A percentile compares a stretch with the other conserved stretches of the same genome.
phyloP scores from a whole-genome alignment of 768 basidiomycete species.

The Russula vinacea region DNA sequence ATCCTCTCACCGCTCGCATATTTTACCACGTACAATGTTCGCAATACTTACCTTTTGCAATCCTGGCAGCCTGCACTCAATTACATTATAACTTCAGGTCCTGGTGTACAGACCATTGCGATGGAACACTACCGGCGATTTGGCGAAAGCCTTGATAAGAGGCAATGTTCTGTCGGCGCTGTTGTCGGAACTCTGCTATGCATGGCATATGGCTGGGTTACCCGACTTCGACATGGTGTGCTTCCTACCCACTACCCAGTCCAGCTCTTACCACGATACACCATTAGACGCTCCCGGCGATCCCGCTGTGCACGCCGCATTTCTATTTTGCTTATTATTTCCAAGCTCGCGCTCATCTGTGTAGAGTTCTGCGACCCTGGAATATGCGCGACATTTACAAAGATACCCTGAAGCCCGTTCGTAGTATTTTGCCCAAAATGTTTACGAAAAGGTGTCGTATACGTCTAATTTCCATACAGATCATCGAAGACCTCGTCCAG shows the following conservation, averaged over 20 bases:
- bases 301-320: not conserved
- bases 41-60: not conserved
- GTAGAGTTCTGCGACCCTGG: conserved; percentile 10
- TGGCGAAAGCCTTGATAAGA: not conserved
- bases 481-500: conserved; percentile 2
- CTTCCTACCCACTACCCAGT: not conserved
- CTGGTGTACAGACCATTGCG: not conserved
- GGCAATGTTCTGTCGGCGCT: not conserved
- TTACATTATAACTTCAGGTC: not conserved
- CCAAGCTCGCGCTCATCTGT: not conserved
- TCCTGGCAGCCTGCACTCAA: not conserved
- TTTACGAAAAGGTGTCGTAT: not conserved
- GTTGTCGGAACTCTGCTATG: conserved; percentile 1
- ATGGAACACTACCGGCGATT: not conserved
- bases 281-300: not conserved
- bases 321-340: conserved; percentile 3
- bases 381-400: not conserved
- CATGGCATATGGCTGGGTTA: conserved; percentile 11
- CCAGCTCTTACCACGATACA: not conserved
- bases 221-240: conserved; percentile 16
- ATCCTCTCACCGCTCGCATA: not conserved
- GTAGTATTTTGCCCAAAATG: not conserved
- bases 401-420: conserved; percentile 8
- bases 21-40: not conserved
- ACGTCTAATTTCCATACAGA: not conserved